Base-by-base conservation (phyloP, 177 flowering plant species). In the Tripterygium wilfordii region DNA sequence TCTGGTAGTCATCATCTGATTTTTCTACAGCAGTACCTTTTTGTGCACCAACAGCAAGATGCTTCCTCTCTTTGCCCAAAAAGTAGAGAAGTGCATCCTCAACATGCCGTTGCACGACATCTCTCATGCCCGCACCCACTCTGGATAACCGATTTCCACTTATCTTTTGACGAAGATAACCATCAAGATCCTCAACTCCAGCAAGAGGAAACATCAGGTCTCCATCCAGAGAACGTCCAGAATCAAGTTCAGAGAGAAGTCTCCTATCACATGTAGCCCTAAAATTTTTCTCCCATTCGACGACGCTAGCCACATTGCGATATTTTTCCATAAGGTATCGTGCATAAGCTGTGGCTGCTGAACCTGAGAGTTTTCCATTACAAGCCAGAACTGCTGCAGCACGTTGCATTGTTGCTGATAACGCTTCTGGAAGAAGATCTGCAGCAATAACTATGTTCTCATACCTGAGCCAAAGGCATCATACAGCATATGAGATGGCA, bases 141-240 rank as follows among this genome's bases (percentile, higher is more conserved):
- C 97, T 82, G 19, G 97, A 76, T 24, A 74, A 48, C 53, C 92
- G 66, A 10, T 51, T 64, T 39, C 75, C 65, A 49, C 62, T 66
- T 22, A 94, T 70, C 67, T 90, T 94, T 63, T 87, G 92, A 44
- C 92, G 96, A 43, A 77, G 56, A 56, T 67, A 80, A 48, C 83
- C 94, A 74, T 94, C 99, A 53, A 54, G 72, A 70, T 94, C 85
- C 42, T 87, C 94, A 44, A 77, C 72, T 41, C 96, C 99, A 5
- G 82, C 58, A 59, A 81, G 75, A 19, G 95, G 63, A 56, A 67
- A 67, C 27, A 82, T 79, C 25, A 60, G 69, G 45, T 87, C 97
- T 17, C 78, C 85, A 61, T 89, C 85, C 52, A 60, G 30, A 18
- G 78, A 50, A 29, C 82, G 74, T 45, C 76, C 87, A 67, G 88